These are phyloP conservation scores for Selaginella moellendorffii DNA, from an alignment of 75 land plant species.

Conservation along the genomic window DNA sequence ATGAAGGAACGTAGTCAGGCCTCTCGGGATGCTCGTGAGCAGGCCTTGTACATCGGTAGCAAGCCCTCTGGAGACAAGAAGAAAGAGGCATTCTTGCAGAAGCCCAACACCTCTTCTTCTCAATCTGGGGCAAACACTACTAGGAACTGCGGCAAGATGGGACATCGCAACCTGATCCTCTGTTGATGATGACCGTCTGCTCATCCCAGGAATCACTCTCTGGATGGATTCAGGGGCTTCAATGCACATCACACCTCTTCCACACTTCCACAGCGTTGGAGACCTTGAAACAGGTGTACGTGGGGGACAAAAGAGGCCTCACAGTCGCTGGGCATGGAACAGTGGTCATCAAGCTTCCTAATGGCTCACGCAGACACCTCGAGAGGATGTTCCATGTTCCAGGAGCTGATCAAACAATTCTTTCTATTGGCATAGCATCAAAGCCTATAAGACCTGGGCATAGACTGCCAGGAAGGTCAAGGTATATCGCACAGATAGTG, in stretches of 20 bases:
- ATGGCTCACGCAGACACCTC: no score
- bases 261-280: no score
- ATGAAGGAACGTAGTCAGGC: conserved; percentile 3
- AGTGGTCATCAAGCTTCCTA: no score
- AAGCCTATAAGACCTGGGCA: no score
- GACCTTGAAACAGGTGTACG: no score
- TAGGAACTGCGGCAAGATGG: not conserved
- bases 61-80: not conserved
- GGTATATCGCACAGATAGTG: no score
- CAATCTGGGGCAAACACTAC: not conserved
- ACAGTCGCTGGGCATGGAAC: no score
- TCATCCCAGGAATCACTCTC: not conserved
- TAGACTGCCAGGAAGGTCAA: no score
- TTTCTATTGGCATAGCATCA: no score
- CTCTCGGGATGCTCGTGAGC: not conserved
- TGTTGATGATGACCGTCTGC: not conserved
- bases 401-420: no score
- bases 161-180: not conserved
- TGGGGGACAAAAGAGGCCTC: no score
- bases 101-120: not conserved
- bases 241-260: conserved; percentile 4
- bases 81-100: not conserved
- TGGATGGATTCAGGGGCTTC: conserved; percentile 7
- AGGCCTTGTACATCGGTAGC: not conserved
- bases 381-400: no score